A percentile compares a stretch with the other conserved stretches of the same genome.
Evolutionary conservation across 192 early-diverging fungal genomes (phyloP).

Genomic region (Rhizophlyctis rosea): DNA sequence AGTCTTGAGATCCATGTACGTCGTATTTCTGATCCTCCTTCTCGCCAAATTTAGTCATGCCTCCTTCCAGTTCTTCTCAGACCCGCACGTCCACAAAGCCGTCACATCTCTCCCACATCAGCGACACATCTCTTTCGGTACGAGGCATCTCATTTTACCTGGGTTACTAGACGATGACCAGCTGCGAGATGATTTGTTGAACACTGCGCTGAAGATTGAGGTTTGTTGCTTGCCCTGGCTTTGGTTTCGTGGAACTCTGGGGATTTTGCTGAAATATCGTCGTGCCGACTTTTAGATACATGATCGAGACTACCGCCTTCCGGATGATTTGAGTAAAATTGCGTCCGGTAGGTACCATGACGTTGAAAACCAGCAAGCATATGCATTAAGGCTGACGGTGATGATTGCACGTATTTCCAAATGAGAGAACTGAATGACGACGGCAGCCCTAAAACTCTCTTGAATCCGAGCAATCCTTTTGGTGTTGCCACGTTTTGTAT

Average conservation of each 20-base stretch:
- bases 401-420: too few relatives aligned
- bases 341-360: too few relatives aligned
- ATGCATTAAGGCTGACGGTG: too few relatives aligned
- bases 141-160: slow-evolving; percentile 31
- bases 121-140: slow-evolving; percentile 18
- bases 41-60: slow-evolving; percentile 23
- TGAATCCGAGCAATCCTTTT: slow-evolving; percentile 2
- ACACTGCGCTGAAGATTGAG: slow-evolving; percentile 22
- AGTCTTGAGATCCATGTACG: neutral
- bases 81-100: slow-evolving; percentile 24
- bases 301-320: too few relatives aligned
- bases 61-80: slow-evolving; percentile 27
- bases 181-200: slow-evolving; percentile 24
- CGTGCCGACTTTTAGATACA: too few relatives aligned
- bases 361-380: too few relatives aligned
- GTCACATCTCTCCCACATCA: slow-evolving; percentile 4
- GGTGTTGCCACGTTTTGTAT: slow-evolving; percentile 19
- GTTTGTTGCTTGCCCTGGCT: slow-evolving; percentile 14
- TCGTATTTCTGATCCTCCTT: neutral
- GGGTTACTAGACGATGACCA: slow-evolving; percentile 28
- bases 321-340: too few relatives aligned
- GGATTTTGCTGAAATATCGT: too few relatives aligned
- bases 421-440: too few relatives aligned
- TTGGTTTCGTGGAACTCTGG: too few relatives aligned
- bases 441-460: too few relatives aligned